A percentile compares a stretch with the other conserved stretches of the same genome.
These are phyloP conservation scores for Podila verticillata DNA, from an alignment of 192 early-diverging fungal genomes.

Conservation along the genomic window DNA sequence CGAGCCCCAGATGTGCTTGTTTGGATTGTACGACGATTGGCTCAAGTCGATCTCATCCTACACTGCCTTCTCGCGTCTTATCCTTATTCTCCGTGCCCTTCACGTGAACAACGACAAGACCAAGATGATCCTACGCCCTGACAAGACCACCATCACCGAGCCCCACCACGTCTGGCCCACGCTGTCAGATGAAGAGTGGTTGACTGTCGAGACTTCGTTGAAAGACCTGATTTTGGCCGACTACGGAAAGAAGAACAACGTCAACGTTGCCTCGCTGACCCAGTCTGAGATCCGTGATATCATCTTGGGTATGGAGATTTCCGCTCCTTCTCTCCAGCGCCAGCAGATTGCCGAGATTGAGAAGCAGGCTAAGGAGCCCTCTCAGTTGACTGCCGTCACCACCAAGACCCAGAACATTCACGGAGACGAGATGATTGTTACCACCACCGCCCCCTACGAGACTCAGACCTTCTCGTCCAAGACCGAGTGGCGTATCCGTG, in stretches of 20 bases:
- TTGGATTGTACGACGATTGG: slow-evolving; percentile 97
- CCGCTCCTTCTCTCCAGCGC: slow-evolving; percentile 93
- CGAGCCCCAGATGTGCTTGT: slow-evolving; percentile 96
- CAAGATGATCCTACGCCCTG: slow-evolving; percentile 95
- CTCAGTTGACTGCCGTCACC: slow-evolving; percentile 93
- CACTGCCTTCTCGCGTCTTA: slow-evolving; percentile 97
- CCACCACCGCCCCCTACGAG: slow-evolving; percentile 97
- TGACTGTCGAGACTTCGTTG: slow-evolving; percentile 91
- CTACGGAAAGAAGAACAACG: slow-evolving; percentile 99
- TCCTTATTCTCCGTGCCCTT: slow-evolving; percentile 94
- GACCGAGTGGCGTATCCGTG: slow-evolving; percentile 98
- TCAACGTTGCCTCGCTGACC: slow-evolving; percentile 96
- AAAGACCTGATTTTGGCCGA: slow-evolving; percentile 98
- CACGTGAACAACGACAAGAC: slow-evolving; percentile 99
- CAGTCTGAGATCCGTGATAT: slow-evolving; percentile 98
- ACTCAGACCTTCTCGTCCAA: slow-evolving; percentile 97
- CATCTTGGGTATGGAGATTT: slow-evolving; percentile 99
- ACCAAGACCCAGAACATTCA: slow-evolving; percentile 97
- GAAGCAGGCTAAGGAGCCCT: slow-evolving; percentile 93
- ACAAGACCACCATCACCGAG: slow-evolving; percentile 92
- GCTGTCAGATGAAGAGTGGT: slow-evolving; percentile 96
- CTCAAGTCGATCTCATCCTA: slow-evolving; percentile 93
- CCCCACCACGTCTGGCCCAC: slow-evolving; percentile 99
- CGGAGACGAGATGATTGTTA: slow-evolving; percentile 98
- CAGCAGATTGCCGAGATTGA: slow-evolving; percentile 99